Evolutionary conservation across 352 stramenopile species (phyloP).

Genomic region (Globisporangium yorkense): DNA sequence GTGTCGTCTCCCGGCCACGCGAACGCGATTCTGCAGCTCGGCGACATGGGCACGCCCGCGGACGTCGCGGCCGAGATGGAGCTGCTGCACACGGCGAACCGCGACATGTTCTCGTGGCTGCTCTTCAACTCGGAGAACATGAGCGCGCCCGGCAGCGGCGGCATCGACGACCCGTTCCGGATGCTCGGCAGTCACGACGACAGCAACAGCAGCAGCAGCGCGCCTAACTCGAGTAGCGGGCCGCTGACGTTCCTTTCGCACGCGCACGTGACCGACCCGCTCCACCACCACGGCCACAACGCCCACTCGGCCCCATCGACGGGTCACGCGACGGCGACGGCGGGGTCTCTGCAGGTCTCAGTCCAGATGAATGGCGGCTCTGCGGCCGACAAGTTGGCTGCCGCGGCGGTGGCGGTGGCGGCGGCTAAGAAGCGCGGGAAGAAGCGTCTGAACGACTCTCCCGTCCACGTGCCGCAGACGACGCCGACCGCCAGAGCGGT

Average conservation of each 20-base stretch:
- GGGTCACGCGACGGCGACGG: conserved; percentile 9
- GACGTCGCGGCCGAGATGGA: conserved; percentile 54
- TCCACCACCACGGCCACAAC: neutral
- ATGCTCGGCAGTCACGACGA: conserved; percentile 36
- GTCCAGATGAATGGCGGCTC: conserved; percentile 7
- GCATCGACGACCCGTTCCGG: conserved; percentile 59
- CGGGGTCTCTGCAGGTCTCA: conserved; percentile 12
- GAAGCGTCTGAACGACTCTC: conserved; percentile 45
- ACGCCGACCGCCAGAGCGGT: conserved; percentile 1
- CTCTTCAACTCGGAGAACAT: conserved; percentile 86
- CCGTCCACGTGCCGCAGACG: conserved; percentile 11
- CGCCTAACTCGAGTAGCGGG: conserved; percentile 14
- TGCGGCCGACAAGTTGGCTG: conserved; percentile 6
- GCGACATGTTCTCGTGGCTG: conserved; percentile 84
- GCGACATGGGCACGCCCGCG: conserved; percentile 17
- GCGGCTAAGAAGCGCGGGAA: conserved; percentile 40
- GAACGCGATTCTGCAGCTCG: conserved; percentile 12
- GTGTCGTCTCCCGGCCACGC: neutral
- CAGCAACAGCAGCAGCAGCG: neutral
- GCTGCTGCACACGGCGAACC: conserved; percentile 58
- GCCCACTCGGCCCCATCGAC: conserved; percentile 4
- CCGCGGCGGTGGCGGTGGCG: conserved; percentile 6
- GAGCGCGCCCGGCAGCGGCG: conserved; percentile 25
- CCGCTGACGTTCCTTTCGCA: conserved; percentile 27
- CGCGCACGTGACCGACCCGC: conserved; percentile 8